Base-by-base conservation (phyloP, 2,329 filamentous ascomycete genomes). In the Elsinoe necatrix region DNA sequence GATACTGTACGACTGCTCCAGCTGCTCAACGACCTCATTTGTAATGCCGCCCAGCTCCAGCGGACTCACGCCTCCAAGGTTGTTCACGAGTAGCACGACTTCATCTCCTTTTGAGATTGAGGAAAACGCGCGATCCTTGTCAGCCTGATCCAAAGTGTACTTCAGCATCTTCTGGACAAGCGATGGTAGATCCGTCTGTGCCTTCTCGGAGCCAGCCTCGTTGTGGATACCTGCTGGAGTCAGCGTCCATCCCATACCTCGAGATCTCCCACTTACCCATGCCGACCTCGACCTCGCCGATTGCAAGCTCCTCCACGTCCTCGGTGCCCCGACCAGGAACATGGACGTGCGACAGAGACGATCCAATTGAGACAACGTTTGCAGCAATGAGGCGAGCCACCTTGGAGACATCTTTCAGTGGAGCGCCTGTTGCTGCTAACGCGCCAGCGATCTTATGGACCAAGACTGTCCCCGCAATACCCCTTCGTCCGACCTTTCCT, bases 401-500 rank as follows among this genome's bases (percentile, higher is more conserved):
- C 61, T 78, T 76, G 59, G 84, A 80, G 2, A 95, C 87, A 57
- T 95, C 81, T 20, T 84, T 78, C 60, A 95, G 73, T 45, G 65
- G 70, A 29, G 72, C 73, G 11, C 75, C 89, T 63, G 76, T 78
- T 25, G 86, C 87, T 3, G 91, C 90, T 64, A 95, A 71, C 5
- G 90, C 92, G 8, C 92, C 90, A 12, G 85, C 80, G 66, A 95
- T 87, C 78, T 97, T 96, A 64, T 91, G 80, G n/a, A 96, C 87
- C 21, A 96, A 75, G 37, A 95, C 88, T 4, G 90, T 95, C 29
- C 92, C 92, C 2, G 89, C 91, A 69, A 97, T 93, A 55, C 92
- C 92, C 66, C 92, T 80, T 54, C 92, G 77, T 1, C 92, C 92
- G 14, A 96, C 92, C 69, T 96, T 96, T n/a, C 92, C 91, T 9